Evolutionary conservation across 2,329 filamentous ascomycete genomes (phyloP), one percentile per base, ranked within the genome.

Genomic region (Metarhizium robertsii): DNA sequence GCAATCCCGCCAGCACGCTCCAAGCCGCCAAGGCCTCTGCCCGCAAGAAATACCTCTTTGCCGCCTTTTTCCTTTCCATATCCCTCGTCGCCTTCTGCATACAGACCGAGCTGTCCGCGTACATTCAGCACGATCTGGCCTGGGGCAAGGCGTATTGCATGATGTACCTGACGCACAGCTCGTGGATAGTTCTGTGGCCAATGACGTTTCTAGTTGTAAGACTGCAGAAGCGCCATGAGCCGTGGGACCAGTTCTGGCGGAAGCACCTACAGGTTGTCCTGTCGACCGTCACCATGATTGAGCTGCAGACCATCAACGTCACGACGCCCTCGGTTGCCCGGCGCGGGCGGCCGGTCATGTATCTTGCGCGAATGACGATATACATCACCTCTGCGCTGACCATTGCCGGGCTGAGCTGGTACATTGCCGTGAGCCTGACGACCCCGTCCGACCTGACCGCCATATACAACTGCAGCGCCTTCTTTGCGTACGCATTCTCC

Each of bases 81-180:
- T 94, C 88, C 67, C 77, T 99, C 66, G 75, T 95, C 57, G 87
- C 88, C 66, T 99, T 99, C 69, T 90, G 90, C 50, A 77, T 96
- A 6, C 94, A 99, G 79, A 97, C 94, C 3, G 92, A 97, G 77
- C 90, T 95, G 54, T 92, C 92, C 11, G 86, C 95, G 10, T 92
- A 96, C 73, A 94, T 99, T 58, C 92, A 97, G 74, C 86, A 92
- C 69, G 85, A 94, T 58, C 74, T 96, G 60, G 85, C 88, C 60
- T 99, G 94, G 94, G 84, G 95, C 74, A 99, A 99, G 76, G 90
- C 94, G n/a, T 99, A 96, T 75, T 95, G 90, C 77, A 99, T 99
- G 94, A 83, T 99, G 79, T 96, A 95, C 73, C 79, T 99, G 61
- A 99, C 94, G 11, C 94, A 99, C 73, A 88, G 92, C 55, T 96